phyloP scores from a whole-genome alignment of 2,329 filamentous ascomycete genomes.

The Domatiomyces globalis region DNA sequence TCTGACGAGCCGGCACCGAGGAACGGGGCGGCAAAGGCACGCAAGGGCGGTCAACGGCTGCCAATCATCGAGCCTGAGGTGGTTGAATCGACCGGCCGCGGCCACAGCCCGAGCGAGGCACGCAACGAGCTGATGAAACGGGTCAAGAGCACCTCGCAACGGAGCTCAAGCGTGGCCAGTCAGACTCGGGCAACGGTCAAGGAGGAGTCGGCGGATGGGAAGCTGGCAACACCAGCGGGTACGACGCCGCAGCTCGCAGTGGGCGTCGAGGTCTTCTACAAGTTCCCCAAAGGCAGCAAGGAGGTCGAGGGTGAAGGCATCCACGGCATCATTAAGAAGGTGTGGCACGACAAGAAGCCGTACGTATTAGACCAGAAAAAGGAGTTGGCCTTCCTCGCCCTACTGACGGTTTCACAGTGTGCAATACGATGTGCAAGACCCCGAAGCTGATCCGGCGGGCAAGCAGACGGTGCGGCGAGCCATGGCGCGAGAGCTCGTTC shows the following conservation, averaged over 20 bases:
- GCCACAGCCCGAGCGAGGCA: slow-evolving; percentile 25
- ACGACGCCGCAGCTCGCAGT: slow-evolving; percentile 29
- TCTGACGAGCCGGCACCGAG: slow-evolving; percentile 32
- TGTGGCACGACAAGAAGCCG: slow-evolving; percentile 62
- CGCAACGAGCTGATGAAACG: slow-evolving; percentile 31
- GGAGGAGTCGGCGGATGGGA: slow-evolving; percentile 30
- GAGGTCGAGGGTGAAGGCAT: slow-evolving; percentile 47
- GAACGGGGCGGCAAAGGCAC: slow-evolving; percentile 30
- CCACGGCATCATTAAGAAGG: slow-evolving; percentile 61
- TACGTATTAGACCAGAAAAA: slow-evolving; percentile 18
- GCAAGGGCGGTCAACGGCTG: slow-evolving; percentile 25
- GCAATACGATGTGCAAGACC: slow-evolving; percentile 14
- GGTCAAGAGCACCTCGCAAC: slow-evolving; percentile 28
- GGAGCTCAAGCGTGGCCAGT: slow-evolving; percentile 23
- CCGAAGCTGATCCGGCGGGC: slow-evolving; percentile 15
- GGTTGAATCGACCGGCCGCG: slow-evolving; percentile 28
- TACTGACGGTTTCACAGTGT: slow-evolving; percentile 5
- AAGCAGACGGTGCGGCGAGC: slow-evolving; percentile 39
- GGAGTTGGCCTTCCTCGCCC: too few species aligned
- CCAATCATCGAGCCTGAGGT: slow-evolving; percentile 28
- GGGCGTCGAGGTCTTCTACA: slow-evolving; percentile 38
- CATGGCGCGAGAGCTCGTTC: slow-evolving; percentile 60
- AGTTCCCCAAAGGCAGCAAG: slow-evolving; percentile 36
- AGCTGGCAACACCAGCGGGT: slow-evolving; percentile 30
- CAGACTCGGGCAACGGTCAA: slow-evolving; percentile 24